Conservation (phyloP, 2,329 filamentous ascomycete genomes). For the Amauroascus verrucosus region DNA sequence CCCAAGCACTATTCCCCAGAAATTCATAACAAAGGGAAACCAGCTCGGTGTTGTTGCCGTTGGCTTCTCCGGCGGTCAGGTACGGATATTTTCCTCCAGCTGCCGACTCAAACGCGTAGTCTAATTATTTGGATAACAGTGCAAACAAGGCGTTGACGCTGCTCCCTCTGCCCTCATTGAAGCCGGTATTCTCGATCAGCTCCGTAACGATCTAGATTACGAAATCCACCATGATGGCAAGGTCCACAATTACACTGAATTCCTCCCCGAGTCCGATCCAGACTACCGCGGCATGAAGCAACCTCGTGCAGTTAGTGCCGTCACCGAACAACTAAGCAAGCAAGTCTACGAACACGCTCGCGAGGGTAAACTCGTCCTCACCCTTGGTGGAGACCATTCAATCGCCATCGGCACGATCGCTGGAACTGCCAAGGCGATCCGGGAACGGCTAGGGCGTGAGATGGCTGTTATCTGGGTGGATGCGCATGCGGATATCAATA, state of each 20-base stretch:
- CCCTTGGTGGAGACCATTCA: constrained; percentile 89
- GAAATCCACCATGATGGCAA: constrained; percentile 71
- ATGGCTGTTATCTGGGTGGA: constrained; percentile 98
- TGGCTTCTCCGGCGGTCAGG: constrained; percentile 93
- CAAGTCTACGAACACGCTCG: constrained; percentile 83
- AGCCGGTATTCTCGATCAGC: constrained; percentile 71
- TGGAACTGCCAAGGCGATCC: constrained; percentile 73
- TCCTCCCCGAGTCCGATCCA: constrained; percentile 57
- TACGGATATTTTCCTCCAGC: constrained; percentile 36
- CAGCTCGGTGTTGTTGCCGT: constrained; percentile 89
- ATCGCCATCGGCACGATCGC: constrained; percentile 91
- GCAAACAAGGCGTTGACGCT: constrained; percentile 83
- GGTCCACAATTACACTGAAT: constrained; percentile 71
- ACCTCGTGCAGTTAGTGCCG: constrained; percentile 71
- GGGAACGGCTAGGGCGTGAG: constrained; percentile 65
- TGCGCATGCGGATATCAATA: constrained; percentile 96
- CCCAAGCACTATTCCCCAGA: constrained; percentile 51
- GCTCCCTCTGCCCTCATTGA: constrained; percentile 82
- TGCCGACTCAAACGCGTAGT: background rate
- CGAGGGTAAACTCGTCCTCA: constrained; percentile 77
- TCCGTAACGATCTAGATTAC: constrained; percentile 79
- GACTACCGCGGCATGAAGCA: constrained; percentile 91
- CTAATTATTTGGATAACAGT: constrained; percentile 42
- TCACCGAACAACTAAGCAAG: constrained; percentile 65
- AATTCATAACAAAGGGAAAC: constrained; percentile 68